Percentiles rank a stretch among this genome's conserved stretches.
Evolutionary conservation across 169 alveolate genomes (phyloP).

Genomic region (Besnoitia besnoiti): DNA sequence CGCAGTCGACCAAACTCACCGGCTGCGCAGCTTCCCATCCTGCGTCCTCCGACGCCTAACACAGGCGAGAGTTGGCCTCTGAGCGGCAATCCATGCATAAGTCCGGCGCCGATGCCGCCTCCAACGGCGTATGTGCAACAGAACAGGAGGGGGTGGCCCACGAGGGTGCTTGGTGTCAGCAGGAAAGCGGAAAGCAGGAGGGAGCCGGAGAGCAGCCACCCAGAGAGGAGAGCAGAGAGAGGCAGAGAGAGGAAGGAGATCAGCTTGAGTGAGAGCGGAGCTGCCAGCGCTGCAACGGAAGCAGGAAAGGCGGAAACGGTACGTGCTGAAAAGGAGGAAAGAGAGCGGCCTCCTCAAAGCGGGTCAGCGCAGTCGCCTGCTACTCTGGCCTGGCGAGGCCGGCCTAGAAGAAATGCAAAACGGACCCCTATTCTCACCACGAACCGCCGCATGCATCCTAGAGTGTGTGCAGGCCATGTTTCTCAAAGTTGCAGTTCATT

Average conservation of each 20-base stretch:
- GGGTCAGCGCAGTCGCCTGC: neutral
- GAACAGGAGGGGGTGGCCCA: constrained; percentile 7
- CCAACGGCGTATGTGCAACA: constrained; percentile 2
- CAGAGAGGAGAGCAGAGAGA: neutral
- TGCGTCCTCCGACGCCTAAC: neutral
- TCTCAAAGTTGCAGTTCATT: no score
- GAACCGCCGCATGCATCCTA: no score
- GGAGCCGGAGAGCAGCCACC: constrained; percentile 14
- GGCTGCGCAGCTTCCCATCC: neutral
- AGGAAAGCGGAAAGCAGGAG: constrained; percentile 17
- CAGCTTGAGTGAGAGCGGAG: constrained; percentile 7
- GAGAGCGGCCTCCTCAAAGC: neutral
- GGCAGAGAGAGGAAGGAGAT: constrained; percentile 10
- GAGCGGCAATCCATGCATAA: neutral
- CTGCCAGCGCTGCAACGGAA: neutral
- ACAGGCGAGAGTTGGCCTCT: neutral
- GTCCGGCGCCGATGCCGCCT: constrained; percentile 28
- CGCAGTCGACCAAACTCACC: neutral
- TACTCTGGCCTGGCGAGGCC: neutral
- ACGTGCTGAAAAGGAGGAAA: neutral
- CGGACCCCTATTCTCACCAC: neutral
- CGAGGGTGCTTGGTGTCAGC: neutral
- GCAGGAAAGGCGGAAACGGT: neutral
- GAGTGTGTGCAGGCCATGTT: no score
- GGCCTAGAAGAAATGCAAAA: neutral